Base-by-base conservation (phyloP, 2,329 filamentous ascomycete genomes). In the Verticillium zaregamsianum region DNA sequence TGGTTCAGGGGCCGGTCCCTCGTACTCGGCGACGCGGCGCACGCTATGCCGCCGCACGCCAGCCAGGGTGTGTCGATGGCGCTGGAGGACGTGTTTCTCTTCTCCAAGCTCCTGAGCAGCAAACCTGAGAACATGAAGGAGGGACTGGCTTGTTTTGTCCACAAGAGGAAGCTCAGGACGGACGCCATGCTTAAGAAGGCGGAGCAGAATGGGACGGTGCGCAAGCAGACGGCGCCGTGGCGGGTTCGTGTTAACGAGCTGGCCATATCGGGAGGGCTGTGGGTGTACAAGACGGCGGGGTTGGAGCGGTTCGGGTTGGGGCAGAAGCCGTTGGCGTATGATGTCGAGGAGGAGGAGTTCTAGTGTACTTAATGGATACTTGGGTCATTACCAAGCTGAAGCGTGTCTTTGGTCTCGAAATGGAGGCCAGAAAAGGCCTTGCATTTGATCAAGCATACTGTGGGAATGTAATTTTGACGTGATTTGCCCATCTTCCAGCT, bases 61-160 rank as follows among this genome's bases (percentile, higher is more conserved):
- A 83, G 83, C 2, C 84, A 86, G 68, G 85, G 84, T 0, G 77
- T 80, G 0, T 81, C 78, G 4, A 83, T 86, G 69, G 84, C 81
- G 0, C 67, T 87, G 12, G 84, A 87, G 68, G 84, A 87, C 69
- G 77, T 76, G 0, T 79, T 82, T 63, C 74, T 79, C 0, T 71
- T 86, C 11, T 71, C 76, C 0, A 63, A 81, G 40, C 69, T 83
- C 2, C 67, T 81, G 37, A 52, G 39, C 6, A 58, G 32, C 33
- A 12, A 28, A 5, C 11, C 17, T 0, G 0, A 3, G 12, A 37
- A 32, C 6, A 1, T 64, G 2, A 55, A 57, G 9, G 60, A 60
- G 1, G 62, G 57, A 5, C 28, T 64, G 28, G 20, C 39, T 39
- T 49, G 23, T 5, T 62, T 49, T 20, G 62, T 62, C 31, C 33